A percentile compares a stretch with the other conserved stretches of the same genome.
Conservation (phyloP, 2,329 filamentous ascomycete species). For the Colletotrichum truncatum region DNA sequence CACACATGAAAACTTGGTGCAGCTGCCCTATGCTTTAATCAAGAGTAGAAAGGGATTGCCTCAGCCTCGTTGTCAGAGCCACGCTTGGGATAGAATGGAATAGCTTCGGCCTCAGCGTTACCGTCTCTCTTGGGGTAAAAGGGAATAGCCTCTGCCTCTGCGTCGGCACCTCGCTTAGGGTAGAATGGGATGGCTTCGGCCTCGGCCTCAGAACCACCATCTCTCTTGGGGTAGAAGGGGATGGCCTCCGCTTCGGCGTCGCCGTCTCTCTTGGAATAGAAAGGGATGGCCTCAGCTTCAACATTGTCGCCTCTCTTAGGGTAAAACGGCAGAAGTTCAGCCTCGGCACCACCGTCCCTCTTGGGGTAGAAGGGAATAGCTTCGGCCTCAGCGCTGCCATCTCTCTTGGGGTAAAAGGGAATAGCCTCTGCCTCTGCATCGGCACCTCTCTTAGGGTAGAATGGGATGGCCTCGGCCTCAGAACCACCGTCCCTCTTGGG, state of each 20-base stretch:
- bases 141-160: neutral
- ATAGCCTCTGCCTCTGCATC: neutral
- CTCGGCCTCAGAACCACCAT: neutral
- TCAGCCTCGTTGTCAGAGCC: neutral
- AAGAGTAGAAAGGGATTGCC: neutral
- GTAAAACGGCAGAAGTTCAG: neutral
- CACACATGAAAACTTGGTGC: too few species aligned
- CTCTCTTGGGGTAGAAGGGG: neutral
- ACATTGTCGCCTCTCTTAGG: neutral
- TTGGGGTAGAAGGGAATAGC: slow-evolving; percentile 1
- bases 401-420: neutral
- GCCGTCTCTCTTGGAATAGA: neutral
- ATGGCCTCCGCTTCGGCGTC: neutral
- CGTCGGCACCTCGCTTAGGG: neutral
- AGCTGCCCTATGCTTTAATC: too few species aligned
- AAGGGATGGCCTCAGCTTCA: neutral
- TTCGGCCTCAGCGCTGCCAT: neutral
- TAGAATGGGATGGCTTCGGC: neutral
- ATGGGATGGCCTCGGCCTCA: neutral
- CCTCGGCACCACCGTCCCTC: neutral
- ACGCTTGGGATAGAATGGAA: neutral
- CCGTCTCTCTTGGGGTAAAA: neutral
- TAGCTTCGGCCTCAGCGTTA: neutral
- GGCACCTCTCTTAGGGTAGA: neutral
- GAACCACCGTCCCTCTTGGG: neutral